phyloP scores from a whole-genome alignment of 805 yeast species.

The Lipomyces anomalus region DNA sequence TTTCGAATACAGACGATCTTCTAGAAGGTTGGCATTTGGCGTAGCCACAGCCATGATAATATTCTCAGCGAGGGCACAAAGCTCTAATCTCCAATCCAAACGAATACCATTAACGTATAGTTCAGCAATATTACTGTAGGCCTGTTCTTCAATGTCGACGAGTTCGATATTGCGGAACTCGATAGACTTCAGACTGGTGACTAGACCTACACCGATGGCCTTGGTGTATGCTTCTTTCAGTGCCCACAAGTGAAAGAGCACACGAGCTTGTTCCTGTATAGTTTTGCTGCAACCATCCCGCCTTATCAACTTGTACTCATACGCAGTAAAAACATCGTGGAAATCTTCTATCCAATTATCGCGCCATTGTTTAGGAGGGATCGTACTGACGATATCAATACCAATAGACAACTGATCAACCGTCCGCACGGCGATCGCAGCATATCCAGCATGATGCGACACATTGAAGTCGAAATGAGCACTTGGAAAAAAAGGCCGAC shows the following conservation, averaged over 20 bases:
- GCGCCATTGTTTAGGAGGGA: slow-evolving; percentile 7
- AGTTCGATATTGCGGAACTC: slow-evolving; percentile 28
- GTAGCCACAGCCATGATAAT: slow-evolving; percentile 18
- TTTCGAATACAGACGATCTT: background rate
- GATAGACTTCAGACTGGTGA: slow-evolving; percentile 32
- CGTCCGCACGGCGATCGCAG: slow-evolving; percentile 11
- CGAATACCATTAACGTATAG: slow-evolving; percentile 1
- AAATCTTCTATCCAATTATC: slow-evolving; percentile 13
- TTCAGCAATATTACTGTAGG: slow-evolving; percentile 2
- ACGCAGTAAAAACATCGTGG: slow-evolving; percentile 13
- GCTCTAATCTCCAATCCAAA: slow-evolving; percentile 18
- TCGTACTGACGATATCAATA: slow-evolving; percentile 11
- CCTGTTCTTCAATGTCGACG: background rate
- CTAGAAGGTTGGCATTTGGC: background rate
- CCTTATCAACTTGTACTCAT: slow-evolving; percentile 7
- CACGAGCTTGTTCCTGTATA: too few species aligned
- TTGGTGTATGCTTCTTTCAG: slow-evolving; percentile 73
- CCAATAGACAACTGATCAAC: slow-evolving; percentile 11
- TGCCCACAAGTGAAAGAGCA: slow-evolving; percentile 56
- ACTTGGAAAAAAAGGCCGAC: slow-evolving; percentile 9
- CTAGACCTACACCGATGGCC: slow-evolving; percentile 56
- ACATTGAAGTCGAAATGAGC: slow-evolving; percentile 17
- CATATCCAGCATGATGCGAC: slow-evolving; percentile 18
- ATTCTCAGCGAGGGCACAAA: slow-evolving; percentile 3
- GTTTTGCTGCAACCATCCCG: background rate